A percentile compares a stretch with the other conserved stretches of the same genome.
phyloP scores from a whole-genome alignment of 176 grass and related monocot species.

The Oryza nivara region DNA sequence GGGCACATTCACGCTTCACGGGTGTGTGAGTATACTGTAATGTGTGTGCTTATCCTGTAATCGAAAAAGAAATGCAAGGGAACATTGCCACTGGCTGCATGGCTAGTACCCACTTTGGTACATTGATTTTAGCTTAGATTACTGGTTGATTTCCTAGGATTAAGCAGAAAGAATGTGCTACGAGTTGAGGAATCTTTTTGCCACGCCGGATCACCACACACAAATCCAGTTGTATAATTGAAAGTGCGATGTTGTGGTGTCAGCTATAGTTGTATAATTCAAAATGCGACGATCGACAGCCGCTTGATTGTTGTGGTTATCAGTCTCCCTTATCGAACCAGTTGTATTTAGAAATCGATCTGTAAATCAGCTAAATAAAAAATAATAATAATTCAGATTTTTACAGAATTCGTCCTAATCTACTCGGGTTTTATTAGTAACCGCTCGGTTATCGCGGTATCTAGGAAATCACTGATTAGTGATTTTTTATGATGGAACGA shows the following conservation, averaged over 20 bases:
- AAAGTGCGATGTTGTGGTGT: neutral
- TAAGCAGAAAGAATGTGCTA: neutral
- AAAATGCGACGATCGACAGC: too few relatives aligned
- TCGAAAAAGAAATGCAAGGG: too few relatives aligned
- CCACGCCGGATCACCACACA: neutral
- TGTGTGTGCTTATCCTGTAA: too few relatives aligned
- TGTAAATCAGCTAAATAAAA: neutral
- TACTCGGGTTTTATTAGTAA: neutral
- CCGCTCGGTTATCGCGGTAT: neutral
- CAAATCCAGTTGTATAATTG: neutral
- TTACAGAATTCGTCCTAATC: too few relatives aligned
- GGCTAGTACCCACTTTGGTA: too few relatives aligned
- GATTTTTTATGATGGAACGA: neutral
- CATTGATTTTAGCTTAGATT: neutral
- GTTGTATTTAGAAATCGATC: neutral
- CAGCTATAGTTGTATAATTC: neutral
- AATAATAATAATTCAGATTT: neutral
- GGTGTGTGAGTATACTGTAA: too few relatives aligned
- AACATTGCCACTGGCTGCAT: too few relatives aligned
- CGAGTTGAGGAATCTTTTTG: neutral
- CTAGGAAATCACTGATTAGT: neutral
- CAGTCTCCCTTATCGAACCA: too few relatives aligned
- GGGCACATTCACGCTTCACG: too few relatives aligned
- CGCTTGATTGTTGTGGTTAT: too few relatives aligned
- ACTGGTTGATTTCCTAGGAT: neutral